These are phyloP conservation scores for Lipomyces sp. DNA, from an alignment of 805 yeast genomes.

Conservation along the genomic window DNA sequence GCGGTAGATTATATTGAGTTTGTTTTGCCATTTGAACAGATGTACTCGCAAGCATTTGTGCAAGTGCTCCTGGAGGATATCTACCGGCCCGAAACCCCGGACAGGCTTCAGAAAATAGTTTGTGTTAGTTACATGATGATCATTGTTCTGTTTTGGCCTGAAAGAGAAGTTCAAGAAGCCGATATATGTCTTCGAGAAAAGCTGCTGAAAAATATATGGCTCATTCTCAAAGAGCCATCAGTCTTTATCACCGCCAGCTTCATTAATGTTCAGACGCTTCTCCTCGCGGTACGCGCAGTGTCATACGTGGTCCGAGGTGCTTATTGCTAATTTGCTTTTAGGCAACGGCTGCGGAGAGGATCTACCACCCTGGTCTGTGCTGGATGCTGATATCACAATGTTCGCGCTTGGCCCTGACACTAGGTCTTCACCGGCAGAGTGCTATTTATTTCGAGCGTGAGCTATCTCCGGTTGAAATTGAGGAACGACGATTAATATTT, in stretches of 20 bases:
- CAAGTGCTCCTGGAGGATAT: conserved; percentile 13
- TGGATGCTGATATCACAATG: conserved; percentile 23
- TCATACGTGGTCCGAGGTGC: not conserved
- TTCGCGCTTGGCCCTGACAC: conserved; percentile 18
- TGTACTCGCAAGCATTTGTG: conserved; percentile 18
- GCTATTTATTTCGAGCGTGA: conserved; percentile 24
- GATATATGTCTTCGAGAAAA: conserved; percentile 8
- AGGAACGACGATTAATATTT: conserved; percentile 19
- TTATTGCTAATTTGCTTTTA: not conserved
- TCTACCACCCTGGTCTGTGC: conserved; percentile 24
- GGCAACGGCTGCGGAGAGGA: conserved; percentile 5
- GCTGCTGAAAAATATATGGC: conserved; percentile 21
- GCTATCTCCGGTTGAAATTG: conserved; percentile 15
- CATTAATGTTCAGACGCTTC: conserved; percentile 20
- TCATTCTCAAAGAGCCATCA: conserved; percentile 18
- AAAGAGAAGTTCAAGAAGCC: conserved; percentile 8
- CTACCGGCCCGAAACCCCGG: conserved; percentile 7
- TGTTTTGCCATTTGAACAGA: conserved; percentile 13
- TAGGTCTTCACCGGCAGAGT: conserved; percentile 25
- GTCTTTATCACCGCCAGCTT: conserved; percentile 22
- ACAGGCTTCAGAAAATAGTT: conserved; percentile 18
- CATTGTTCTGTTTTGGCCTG: conserved; percentile 11
- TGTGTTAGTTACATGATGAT: conserved; percentile 23
- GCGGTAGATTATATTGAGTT: conserved; percentile 16
- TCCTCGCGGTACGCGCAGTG: not conserved